Conservation (phyloP, 352 stramenopile species). For the Phytophthora cryptogea region DNA sequence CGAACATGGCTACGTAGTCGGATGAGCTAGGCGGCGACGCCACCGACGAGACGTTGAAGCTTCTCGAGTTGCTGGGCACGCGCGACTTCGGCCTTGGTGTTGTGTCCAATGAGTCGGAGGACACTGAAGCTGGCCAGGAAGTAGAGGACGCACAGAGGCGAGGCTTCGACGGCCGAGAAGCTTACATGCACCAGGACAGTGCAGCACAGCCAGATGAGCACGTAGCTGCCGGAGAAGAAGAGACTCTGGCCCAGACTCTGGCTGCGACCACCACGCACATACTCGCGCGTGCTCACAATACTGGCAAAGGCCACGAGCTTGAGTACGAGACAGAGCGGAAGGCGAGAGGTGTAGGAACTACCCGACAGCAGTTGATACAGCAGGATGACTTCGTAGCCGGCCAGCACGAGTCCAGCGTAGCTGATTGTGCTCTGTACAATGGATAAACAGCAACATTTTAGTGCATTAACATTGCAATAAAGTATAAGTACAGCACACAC, state of each 20-base stretch:
- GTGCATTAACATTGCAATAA: background rate
- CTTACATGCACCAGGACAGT: slow-evolving; percentile 25
- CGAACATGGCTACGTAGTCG: slow-evolving; percentile 10
- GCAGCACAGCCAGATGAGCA: slow-evolving; percentile 42
- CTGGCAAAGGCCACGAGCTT: slow-evolving; percentile 47
- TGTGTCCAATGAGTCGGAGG: slow-evolving; percentile 49
- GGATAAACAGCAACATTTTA: background rate
- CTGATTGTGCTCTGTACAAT: slow-evolving; percentile 38
- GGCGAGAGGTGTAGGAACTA: slow-evolving; percentile 7
- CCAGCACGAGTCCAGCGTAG: slow-evolving; percentile 44
- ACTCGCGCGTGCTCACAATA: slow-evolving; percentile 44
- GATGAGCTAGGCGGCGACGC: background rate
- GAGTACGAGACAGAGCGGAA: slow-evolving; percentile 38
- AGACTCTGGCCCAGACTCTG: slow-evolving; percentile 30
- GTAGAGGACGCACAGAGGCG: slow-evolving; percentile 49
- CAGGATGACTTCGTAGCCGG: slow-evolving; percentile 46
- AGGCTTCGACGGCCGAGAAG: slow-evolving; percentile 48
- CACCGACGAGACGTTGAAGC: slow-evolving; percentile 38
- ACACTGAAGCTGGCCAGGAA: slow-evolving; percentile 31
- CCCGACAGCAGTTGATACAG: slow-evolving; percentile 38
- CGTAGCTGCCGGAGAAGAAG: slow-evolving; percentile 43
- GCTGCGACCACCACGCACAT: slow-evolving; percentile 34
- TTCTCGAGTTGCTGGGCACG: slow-evolving; percentile 59
- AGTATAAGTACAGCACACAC: slow-evolving; percentile 1
- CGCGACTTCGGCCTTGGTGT: slow-evolving; percentile 54